A percentile compares a stretch with the other conserved stretches of the same genome.
These are phyloP conservation scores for Luffa aegyptiaca DNA, from an alignment of 306 rosid species.

Conservation along the genomic window DNA sequence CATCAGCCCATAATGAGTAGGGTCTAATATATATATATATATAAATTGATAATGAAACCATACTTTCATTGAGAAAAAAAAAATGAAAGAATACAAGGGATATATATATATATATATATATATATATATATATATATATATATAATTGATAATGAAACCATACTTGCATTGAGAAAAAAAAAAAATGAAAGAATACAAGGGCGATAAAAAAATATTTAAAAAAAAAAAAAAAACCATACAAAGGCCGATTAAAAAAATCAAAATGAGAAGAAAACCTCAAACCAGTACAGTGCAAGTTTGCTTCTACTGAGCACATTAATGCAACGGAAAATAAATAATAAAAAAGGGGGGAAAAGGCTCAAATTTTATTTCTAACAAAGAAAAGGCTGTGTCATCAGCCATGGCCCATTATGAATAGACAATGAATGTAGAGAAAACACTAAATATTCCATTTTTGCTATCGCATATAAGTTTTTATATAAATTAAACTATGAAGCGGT, in stretches of 20 bases:
- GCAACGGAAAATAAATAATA: neutral
- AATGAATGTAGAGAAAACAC: neutral
- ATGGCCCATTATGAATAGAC: neutral
- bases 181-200: no score
- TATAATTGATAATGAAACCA: no score
- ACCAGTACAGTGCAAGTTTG: neutral
- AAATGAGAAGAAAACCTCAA: neutral
- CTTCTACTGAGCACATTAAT: neutral
- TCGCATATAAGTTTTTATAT: neutral
- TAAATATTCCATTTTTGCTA: neutral
- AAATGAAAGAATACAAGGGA: no score
- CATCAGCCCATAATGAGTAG: neutral
- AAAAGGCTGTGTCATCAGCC: neutral
- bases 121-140: no score
- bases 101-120: no score
- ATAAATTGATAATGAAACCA: no score
- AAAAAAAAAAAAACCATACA: neutral
- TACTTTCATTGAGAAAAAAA: no score
- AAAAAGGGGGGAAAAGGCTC: neutral
- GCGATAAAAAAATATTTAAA: no score
- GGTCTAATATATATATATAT: neutral
- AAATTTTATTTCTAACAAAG: neutral
- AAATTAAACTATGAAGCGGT: constrained; percentile 7
- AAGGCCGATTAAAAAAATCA: neutral
- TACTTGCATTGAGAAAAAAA: no score